Evolutionary conservation across 106 monocot species (phyloP), one percentile per base, ranked within the genome.

Genomic region (Allium cepa): DNA sequence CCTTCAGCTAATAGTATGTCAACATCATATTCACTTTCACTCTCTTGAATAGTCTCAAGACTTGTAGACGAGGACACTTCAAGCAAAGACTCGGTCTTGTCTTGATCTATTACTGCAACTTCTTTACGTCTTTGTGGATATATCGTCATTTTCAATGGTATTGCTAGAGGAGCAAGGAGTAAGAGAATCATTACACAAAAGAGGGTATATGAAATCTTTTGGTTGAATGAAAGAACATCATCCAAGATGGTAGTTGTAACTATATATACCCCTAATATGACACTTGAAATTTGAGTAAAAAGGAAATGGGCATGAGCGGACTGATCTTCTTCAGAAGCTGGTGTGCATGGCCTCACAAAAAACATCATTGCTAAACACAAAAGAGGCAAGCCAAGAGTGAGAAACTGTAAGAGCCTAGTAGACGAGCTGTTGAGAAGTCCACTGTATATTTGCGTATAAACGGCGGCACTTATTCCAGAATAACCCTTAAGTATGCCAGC

Each of bases 401-500:
- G 88, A 69, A 84, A 75, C 7, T 91, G 81, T 58, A 95, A 68
- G 12, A 95, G 81, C 26, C 83, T 83, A 26, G 78, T 68, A 0
- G 94, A 76, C 50, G 93, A 93, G 26, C 63, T 72, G 17, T 68
- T 70, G 8, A 93, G 84, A 28, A 84, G 70, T 65, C 88, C 93
- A n/a, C 77, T 77, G 64, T 83, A 89, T 48, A 89, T 67, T 81
- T 73, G 62, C 13, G 93, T 88, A 66, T 81, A 93, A 9, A 93
- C 93, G 45, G 88, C 85, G 63, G 93, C 88, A 78, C 93, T 88
- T 7, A 93, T 71, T 26, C 78, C 93, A 47, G 79, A 36, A 64
- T 93, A 93, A 11, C 93, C 93, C 78, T 93, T 93, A 13, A 93
- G 57, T 59, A 93, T 78, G 22, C 93, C 93, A 7, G 93, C 85